phyloP scores from a whole-genome alignment of 2,329 filamentous ascomycete genomes.

The Helotiales sp. region DNA sequence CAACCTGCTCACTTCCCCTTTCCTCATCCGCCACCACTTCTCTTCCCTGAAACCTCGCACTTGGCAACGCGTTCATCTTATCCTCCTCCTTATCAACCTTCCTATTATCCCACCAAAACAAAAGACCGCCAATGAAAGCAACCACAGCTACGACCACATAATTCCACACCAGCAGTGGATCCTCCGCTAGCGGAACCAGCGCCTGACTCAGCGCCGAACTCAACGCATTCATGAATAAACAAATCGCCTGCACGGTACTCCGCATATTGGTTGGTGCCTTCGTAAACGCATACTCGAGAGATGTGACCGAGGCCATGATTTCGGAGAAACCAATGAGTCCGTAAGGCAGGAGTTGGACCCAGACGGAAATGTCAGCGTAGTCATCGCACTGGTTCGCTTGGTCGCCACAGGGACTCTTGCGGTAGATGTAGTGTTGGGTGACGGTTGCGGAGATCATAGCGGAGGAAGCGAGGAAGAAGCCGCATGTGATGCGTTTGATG shows the following conservation, averaged over 20 bases:
- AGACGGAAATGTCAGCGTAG: slow-evolving; percentile 48
- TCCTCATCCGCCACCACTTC: not conserved
- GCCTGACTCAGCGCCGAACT: slow-evolving; percentile 50
- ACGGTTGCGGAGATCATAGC: slow-evolving; percentile 58
- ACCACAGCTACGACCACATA: slow-evolving; percentile 28
- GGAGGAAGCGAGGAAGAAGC: slow-evolving; percentile 52
- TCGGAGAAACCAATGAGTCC: slow-evolving; percentile 57
- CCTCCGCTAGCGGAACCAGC: slow-evolving; percentile 41
- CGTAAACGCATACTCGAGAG: slow-evolving; percentile 72
- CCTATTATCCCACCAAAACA: slow-evolving; percentile 22
- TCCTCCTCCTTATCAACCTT: slow-evolving; percentile 25
- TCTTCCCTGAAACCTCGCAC: slow-evolving; percentile 3
- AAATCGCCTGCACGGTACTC: slow-evolving; percentile 58
- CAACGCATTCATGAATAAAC: slow-evolving; percentile 57
- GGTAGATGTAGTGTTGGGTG: slow-evolving; percentile 59
- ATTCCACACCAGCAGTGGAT: slow-evolving; percentile 44
- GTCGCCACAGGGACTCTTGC: slow-evolving; percentile 52
- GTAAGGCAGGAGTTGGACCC: slow-evolving; percentile 51
- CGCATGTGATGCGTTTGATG: slow-evolving; percentile 56
- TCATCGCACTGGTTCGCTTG: slow-evolving; percentile 44
- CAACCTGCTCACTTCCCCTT: not conserved
- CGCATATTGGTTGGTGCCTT: slow-evolving; percentile 72
- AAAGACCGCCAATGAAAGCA: slow-evolving; percentile 16
- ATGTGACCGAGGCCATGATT: slow-evolving; percentile 66
- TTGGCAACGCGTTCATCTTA: slow-evolving; percentile 19